Conservation (phyloP, 495 filamentous ascomycete species). For the Daldinia decipiens region DNA sequence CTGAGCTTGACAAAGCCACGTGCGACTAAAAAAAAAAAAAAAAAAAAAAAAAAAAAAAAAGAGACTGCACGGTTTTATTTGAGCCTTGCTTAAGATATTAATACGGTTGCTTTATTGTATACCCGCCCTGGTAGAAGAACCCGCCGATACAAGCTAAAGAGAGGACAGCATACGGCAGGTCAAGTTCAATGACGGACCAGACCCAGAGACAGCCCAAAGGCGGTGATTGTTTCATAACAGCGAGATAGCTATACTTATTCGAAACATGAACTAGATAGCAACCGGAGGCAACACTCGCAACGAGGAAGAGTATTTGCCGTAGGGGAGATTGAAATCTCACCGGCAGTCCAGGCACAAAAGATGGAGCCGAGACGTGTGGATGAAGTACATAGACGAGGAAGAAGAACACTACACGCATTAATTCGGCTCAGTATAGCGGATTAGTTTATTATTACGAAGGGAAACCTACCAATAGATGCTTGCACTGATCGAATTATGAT, state of each 20-base stretch:
- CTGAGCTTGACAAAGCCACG: no score
- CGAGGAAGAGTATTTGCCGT: conserved; percentile 71
- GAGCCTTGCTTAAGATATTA: conserved; percentile 15
- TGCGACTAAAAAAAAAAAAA: no score
- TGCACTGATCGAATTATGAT: conserved; percentile 64
- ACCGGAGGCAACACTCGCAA: conserved; percentile 65
- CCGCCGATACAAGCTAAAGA: conserved; percentile 67
- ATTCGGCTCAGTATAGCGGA: conserved; percentile 31
- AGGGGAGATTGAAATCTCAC: conserved; percentile 56
- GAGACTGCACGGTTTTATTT: no score
- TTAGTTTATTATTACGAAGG: conserved; percentile 3
- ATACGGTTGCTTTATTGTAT: conserved; percentile 53
- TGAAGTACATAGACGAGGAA: conserved; percentile 70
- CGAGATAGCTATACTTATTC: conserved; percentile 81
- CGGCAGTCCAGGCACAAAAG: conserved; percentile 57
- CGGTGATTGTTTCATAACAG: conserved; percentile 91
- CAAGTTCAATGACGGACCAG: conserved; percentile 90
- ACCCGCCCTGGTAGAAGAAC: conserved; percentile 80
- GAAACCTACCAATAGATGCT: conserved; percentile 60
- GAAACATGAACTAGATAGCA: conserved; percentile 82
- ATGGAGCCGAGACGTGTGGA: conserved; percentile 58
- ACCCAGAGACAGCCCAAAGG: conserved; percentile 92
- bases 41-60: no score
- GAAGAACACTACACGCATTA: conserved; percentile 63
- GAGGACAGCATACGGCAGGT: conserved; percentile 70